Percentiles rank a stretch among this genome's conserved stretches.
Evolutionary conservation across 2,329 filamentous ascomycete genomes (phyloP).

Genomic region (Xylariaceae sp.): DNA sequence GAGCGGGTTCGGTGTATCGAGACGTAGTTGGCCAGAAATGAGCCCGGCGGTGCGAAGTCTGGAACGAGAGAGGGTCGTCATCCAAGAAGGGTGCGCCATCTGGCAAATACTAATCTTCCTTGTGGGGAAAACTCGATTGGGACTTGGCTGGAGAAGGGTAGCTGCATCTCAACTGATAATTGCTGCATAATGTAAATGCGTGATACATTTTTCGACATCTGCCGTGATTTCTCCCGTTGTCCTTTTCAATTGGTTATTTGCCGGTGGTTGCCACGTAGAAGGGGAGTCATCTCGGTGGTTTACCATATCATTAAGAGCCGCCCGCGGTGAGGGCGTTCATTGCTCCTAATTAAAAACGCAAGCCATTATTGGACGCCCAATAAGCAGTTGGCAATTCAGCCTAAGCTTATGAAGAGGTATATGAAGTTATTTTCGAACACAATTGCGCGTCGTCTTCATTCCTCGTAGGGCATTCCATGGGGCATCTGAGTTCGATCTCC

Average conservation of each 20-base stretch:
- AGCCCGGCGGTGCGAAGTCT: conserved; percentile 26
- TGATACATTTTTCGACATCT: conserved; percentile 17
- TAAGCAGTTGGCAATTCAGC: conserved; percentile 7
- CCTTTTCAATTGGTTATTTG: conserved; percentile 21
- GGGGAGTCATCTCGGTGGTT: conserved; percentile 12
- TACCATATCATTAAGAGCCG: conserved; percentile 12
- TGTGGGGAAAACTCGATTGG: conserved; percentile 35
- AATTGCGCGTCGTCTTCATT: conserved; percentile 6
- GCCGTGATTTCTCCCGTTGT: conserved; percentile 28
- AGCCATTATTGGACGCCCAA: conserved; percentile 10
- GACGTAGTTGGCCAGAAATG: conserved; percentile 22
- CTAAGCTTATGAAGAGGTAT: conserved; percentile 3
- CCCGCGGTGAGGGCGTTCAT: conserved; percentile 10
- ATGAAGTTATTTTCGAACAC: conserved; percentile 1
- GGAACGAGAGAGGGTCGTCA: conserved; percentile 29
- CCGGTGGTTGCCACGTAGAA: conserved; percentile 14
- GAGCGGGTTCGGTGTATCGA: conserved; percentile 23
- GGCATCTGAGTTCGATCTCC: conserved; percentile 1
- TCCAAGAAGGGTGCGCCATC: conserved; percentile 45
- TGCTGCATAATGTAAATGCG: conserved; percentile 20
- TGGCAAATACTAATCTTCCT: conserved; percentile 37
- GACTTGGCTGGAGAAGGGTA: conserved; percentile 32
- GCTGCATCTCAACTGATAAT: conserved; percentile 27
- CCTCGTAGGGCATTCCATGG: background rate
- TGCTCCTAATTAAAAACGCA: conserved; percentile 4